Base-by-base conservation (phyloP, 2,329 filamentous ascomycete species). In the Chaetomium globosum region DNA sequence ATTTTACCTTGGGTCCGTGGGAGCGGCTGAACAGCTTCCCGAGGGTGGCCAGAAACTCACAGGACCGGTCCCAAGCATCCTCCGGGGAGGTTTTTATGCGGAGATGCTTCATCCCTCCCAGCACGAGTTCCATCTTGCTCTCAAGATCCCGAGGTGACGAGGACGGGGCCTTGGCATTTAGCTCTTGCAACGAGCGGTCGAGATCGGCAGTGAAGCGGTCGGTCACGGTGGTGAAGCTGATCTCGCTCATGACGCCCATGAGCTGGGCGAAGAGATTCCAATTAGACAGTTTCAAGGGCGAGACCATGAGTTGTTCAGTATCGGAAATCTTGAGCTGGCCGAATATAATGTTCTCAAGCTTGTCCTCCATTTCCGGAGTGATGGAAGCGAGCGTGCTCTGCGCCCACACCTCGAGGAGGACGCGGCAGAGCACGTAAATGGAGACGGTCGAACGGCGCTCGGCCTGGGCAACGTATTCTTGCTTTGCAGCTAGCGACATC, bases 231-330 rank as follows among this genome's bases (percentile, higher is more conserved):
- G 87, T 81, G 75, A 99, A 98, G 74, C 96, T 94, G 69, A 95
- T 89, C 53, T 91, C 90, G 77, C 95, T 97, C 91, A 99, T 97
- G 48, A 93, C 90, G n/a, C 96, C 95, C 0, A 99, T 85, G 3
- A 99, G 81, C 73, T 97, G 91, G 23, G 92, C 89, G 75, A 97
- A 97, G 2, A 99, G 87, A 65, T 92, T 91, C 94, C 94, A 99
- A 73, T 99, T 99, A 16, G 95, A 91, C 77, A 95, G 87, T 70
- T 93, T 92, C 28, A 98, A 81, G 0, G 91, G 88, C 0, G 93
- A 97, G 9, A 89, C 82, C 67, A 87, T 81, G 3, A 94, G 80
- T 73, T 93, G 88, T 8, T 97, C 92, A 0, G 91, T 88, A 67
- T 98, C 93, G 8, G 93, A 90, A 54, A 89, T 90, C 74, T 93